Evolutionary conservation across 139 green algal genomes (phyloP).

Genomic region (Chlamydomonas sp.): DNA sequence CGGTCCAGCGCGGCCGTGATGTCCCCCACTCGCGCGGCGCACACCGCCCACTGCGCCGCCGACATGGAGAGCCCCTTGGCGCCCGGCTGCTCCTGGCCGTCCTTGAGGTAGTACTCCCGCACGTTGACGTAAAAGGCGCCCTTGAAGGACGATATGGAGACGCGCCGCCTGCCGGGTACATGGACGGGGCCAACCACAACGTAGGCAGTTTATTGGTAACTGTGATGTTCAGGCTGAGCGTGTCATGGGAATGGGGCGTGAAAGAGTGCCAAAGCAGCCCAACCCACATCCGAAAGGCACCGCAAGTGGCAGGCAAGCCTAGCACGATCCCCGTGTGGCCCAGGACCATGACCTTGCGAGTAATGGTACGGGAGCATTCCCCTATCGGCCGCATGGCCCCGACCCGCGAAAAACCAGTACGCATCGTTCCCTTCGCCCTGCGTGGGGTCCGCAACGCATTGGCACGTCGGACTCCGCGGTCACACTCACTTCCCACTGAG

Average conservation of each 20-base stretch:
- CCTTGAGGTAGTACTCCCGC: constrained; percentile 74
- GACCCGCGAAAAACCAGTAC: too few species aligned
- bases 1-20: constrained; percentile 13
- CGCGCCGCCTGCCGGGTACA: constrained; percentile 27
- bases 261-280: too few species aligned
- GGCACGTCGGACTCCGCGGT: neutral
- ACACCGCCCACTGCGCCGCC: constrained; percentile 61
- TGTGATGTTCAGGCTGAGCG: neutral
- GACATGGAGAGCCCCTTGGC: constrained; percentile 73
- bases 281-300: too few species aligned
- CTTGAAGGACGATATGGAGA: constrained; percentile 62
- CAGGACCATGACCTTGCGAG: too few species aligned
- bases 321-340: too few species aligned
- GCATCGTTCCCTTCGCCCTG: too few species aligned
- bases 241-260: neutral
- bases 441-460: too few species aligned
- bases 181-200: neutral
- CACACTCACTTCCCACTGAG: constrained; percentile 44
- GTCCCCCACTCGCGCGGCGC: neutral
- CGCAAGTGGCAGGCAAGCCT: too few species aligned
- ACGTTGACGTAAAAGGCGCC: constrained; percentile 54
- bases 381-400: too few species aligned
- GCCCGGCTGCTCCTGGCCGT: constrained; percentile 55
- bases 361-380: too few species aligned
- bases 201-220: too few species aligned